phyloP scores from a whole-genome alignment of 208 protist genomes.

The Leishmania lainsoni region DNA sequence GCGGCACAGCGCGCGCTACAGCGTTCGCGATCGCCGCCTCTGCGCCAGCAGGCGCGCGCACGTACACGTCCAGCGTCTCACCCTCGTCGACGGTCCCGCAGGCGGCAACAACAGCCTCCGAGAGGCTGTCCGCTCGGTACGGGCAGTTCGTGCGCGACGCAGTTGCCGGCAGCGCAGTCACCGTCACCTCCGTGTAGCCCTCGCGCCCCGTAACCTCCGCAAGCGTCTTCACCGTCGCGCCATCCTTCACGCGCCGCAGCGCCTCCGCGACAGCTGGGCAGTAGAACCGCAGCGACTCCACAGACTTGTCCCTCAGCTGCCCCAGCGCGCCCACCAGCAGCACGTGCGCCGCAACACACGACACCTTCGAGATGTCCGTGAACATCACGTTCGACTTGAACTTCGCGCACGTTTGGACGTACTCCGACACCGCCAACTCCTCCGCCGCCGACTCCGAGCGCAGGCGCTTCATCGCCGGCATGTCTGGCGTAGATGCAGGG shows the following conservation, averaged over 20 bases:
- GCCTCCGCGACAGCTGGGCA: conserved; percentile 59
- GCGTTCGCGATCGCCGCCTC: conserved; percentile 51
- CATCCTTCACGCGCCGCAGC: conserved; percentile 37
- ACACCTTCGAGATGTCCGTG: conserved; percentile 47
- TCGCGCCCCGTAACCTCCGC: conserved; percentile 16
- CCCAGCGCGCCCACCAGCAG: conserved; percentile 59
- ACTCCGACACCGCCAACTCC: conserved; percentile 43
- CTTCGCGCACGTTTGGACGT: conserved; percentile 47
- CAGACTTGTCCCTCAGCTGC: conserved; percentile 44
- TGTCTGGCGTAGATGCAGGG: conserved; percentile 5
- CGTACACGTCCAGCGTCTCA: conserved; percentile 57
- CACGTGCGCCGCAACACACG: conserved; percentile 35
- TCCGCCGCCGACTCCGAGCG: conserved; percentile 37
- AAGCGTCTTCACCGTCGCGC: conserved; percentile 38
- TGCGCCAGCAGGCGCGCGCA: conserved; percentile 41
- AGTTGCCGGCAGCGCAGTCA: conserved; percentile 49
- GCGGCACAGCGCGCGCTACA: conserved; percentile 49
- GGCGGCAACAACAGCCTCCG: conserved; percentile 36
- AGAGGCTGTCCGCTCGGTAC: conserved; percentile 63
- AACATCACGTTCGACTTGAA: conserved; percentile 66
- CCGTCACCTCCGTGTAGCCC: conserved; percentile 42
- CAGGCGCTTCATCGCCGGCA: conserved; percentile 26
- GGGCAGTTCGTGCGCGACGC: conserved; percentile 73
- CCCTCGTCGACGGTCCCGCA: conserved; percentile 20
- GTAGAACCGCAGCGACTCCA: conserved; percentile 54